Base-by-base conservation (phyloP, 306 rosid genomes). In the Amphicarpaea edgeworthii region DNA sequence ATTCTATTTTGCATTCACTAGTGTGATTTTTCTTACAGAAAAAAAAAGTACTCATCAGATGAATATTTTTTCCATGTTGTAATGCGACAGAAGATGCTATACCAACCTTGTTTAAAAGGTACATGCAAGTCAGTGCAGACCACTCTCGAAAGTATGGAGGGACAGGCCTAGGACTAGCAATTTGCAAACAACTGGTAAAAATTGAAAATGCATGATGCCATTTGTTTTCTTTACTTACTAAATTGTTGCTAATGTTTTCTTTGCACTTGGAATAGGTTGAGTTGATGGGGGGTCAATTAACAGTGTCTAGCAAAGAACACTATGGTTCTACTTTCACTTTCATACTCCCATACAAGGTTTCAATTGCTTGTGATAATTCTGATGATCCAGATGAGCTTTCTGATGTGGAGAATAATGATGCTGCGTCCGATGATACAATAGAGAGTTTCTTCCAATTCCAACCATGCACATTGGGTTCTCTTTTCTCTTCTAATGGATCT, bases 141-240 rank as follows among this genome's bases (percentile, higher is more conserved):
- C 97, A 93, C 49, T 90, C 97, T 59, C 80, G 93, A 71, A 93
- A 93, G 74, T 93, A 93, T 70, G 97, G 97, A 17, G 97, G 97
- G 73, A 93, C 97, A 11, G 96, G 96, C 49, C 82, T 93, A 42
- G 97, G 97, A 68, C 73, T 93, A 38, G 97, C 96, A 79, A 93
- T 93, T 78, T 93, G 97, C 88, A 93, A 93, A 79, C 97, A 93
- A 51, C 83, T 93, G 97, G 97, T 93, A 73, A 67, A 8, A 67
- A 8, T 14, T 17, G 37, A 57, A 57, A 55, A 12, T 55, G n/a
- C 7, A 54, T 1, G n/a, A 12, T 55, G 21, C 23, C 61, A 5
- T n/a, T 46, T 46, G 53, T 45, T 38, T 38, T 38, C 42, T 38
- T 10, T 4, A 37, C 51, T 19, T 32, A 0, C 32, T 17, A 15